Evolutionary conservation across 2,329 filamentous ascomycete genomes (phyloP).

Genomic region (Cladosporium sp.): DNA sequence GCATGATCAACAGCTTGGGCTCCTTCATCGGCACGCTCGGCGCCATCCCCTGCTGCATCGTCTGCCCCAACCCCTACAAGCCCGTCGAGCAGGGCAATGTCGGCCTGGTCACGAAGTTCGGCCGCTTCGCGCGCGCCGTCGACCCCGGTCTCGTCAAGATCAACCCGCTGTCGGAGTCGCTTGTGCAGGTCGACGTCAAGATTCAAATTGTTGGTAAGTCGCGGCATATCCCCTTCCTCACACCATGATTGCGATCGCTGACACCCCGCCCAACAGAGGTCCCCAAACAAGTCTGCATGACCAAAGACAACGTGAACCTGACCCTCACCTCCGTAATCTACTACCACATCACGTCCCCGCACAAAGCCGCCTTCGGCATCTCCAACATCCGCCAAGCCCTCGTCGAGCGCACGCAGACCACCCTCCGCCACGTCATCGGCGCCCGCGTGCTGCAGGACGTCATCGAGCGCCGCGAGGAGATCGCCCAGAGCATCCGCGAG

Average conservation of each 20-base stretch:
- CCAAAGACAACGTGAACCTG: conserved; percentile 96
- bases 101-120: conserved; percentile 91
- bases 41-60: conserved; percentile 83
- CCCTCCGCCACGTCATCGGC: conserved; percentile 91
- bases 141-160: conserved; percentile 96
- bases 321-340: conserved; percentile 96
- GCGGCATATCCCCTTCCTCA: not conserved
- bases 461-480: conserved; percentile 95
- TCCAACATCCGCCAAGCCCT: conserved; percentile 92
- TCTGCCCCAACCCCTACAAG: conserved; percentile 95
- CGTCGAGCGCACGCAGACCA: conserved; percentile 95
- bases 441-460: conserved; percentile 95
- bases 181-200: conserved; percentile 95
- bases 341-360: conserved; percentile 92
- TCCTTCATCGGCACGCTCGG: conserved; percentile 68
- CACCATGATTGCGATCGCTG: not conserved
- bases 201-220: conserved; percentile 71
- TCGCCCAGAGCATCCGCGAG: conserved; percentile 88
- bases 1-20: conserved; percentile 75
- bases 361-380: conserved; percentile 97
- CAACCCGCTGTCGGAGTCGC: conserved; percentile 85
- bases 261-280: conserved; percentile 54
- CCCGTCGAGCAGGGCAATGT: conserved; percentile 84
- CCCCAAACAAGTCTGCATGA: conserved; percentile 96
- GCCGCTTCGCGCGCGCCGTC: conserved; percentile 87